A percentile compares a stretch with the other conserved stretches of the same genome.
Evolutionary conservation across 176 grass and related monocot species (phyloP).

Genomic region (Calamus simplicifolius): DNA sequence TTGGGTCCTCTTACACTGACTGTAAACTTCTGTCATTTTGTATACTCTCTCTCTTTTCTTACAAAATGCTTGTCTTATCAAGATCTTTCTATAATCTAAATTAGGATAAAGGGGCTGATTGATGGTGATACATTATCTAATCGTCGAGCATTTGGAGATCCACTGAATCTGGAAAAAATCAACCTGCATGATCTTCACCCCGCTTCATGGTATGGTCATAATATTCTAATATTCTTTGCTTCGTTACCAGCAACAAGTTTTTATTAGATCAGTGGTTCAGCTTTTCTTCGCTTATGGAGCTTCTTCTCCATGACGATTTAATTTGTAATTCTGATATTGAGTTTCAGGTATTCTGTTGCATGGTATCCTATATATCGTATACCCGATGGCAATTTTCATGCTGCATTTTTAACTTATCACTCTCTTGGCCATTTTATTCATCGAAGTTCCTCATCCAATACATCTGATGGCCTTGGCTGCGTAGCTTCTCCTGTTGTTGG

Average conservation of each 20-base stretch:
- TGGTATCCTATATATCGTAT: constrained; percentile 95
- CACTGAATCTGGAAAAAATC: constrained; percentile 39
- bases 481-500: constrained; percentile 54
- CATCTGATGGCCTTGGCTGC: neutral
- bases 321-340: too few species aligned
- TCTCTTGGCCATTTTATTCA: constrained; percentile 61
- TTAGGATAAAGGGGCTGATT: constrained; percentile 69
- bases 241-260: too few species aligned
- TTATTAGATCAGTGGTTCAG: too few species aligned
- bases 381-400: constrained; percentile 79
- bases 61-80: constrained; percentile 13
- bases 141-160: constrained; percentile 43
- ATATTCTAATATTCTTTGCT: constrained; percentile 1
- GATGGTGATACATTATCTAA: constrained; percentile 23
- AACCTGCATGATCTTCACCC: constrained; percentile 62
- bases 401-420: constrained; percentile 89
- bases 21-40: too few species aligned
- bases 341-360: constrained; percentile 78
- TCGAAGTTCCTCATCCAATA: constrained; percentile 7
- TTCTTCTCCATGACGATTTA: too few species aligned
- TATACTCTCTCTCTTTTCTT: too few species aligned
- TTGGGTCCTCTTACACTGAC: too few species aligned
- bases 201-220: constrained; percentile 60
- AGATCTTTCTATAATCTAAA: constrained; percentile 13
- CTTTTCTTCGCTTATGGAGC: too few species aligned